A percentile compares a stretch with the other conserved stretches of the same genome.
phyloP scores from a whole-genome alignment of 2,329 filamentous ascomycete genomes.

The Alternaria angustiovoidea region DNA sequence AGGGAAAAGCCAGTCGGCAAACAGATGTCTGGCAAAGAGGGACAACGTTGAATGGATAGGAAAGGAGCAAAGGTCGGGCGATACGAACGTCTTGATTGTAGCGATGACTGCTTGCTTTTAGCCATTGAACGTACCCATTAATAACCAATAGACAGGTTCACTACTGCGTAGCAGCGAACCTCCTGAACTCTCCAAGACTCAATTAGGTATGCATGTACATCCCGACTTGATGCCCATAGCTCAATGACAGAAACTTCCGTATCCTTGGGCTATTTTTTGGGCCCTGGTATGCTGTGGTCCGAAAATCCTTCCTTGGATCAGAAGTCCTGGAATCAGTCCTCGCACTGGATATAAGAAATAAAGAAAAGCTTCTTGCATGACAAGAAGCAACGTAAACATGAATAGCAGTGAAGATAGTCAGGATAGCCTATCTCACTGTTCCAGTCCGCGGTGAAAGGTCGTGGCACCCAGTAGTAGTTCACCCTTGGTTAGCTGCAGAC shows the following conservation, averaged over 20 bases:
- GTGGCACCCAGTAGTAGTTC: neutral
- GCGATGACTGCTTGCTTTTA: neutral
- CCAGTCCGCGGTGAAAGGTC: neutral
- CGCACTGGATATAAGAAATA: neutral
- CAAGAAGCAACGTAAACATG: neutral
- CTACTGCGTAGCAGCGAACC: neutral
- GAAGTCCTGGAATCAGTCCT: neutral
- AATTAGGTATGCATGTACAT: neutral
- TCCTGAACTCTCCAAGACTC: neutral
- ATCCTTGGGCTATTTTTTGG: too few relatives aligned
- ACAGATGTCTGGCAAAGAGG: neutral
- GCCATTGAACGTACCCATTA: neutral
- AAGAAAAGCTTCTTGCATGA: conserved; percentile 1
- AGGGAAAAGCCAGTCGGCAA: neutral
- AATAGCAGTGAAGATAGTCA: neutral
- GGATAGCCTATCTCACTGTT: neutral
- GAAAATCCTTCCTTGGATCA: neutral
- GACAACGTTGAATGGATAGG: neutral
- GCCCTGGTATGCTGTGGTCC: neutral
- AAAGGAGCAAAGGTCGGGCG: neutral
- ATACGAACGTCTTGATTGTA: neutral
- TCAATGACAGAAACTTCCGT: neutral
- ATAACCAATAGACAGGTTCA: neutral
- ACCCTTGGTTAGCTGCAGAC: neutral
- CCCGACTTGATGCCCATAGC: neutral